Percentiles rank a stretch among this genome's conserved stretches.
Conservation (phyloP, 495 filamentous ascomycete species). For the Podospora didyma region DNA sequence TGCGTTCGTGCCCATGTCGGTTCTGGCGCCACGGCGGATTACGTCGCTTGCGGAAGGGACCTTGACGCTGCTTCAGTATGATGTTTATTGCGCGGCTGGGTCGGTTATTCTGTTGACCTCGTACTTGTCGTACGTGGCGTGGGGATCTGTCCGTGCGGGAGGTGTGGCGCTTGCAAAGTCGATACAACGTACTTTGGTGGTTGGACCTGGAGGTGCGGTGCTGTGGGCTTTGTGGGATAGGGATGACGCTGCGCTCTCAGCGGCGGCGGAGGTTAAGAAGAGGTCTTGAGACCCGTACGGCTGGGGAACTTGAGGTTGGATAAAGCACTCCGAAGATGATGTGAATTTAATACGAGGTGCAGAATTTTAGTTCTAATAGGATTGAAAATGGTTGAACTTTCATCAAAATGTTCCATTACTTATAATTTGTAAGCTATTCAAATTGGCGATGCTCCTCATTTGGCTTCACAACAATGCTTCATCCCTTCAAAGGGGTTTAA, state of each 20-base stretch:
- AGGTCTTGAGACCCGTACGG: no score
- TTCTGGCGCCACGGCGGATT: neutral
- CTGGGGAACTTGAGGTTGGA: no score
- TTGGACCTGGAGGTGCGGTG: neutral
- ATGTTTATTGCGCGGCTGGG: neutral
- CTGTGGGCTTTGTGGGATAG: neutral
- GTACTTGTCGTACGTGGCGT: neutral
- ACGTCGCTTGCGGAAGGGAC: neutral
- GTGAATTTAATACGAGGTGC: no score
- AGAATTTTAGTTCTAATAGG: no score
- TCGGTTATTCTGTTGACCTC: neutral
- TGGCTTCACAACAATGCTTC: no score
- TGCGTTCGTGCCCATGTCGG: neutral
- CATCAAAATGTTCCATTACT: no score
- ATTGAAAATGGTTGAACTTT: no score
- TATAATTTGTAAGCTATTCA: no score
- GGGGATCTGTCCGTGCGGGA: neutral
- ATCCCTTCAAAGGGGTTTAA: no score
- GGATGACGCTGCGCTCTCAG: neutral
- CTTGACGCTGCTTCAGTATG: neutral
- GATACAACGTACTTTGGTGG: neutral
- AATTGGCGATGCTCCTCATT: no score
- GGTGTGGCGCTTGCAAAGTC: neutral
- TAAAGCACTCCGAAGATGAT: no score
- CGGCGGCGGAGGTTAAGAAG: neutral